Evolutionary conservation across 306 rosid species (phyloP), one percentile per base, ranked within the genome.

Genomic region (Delonix regia): DNA sequence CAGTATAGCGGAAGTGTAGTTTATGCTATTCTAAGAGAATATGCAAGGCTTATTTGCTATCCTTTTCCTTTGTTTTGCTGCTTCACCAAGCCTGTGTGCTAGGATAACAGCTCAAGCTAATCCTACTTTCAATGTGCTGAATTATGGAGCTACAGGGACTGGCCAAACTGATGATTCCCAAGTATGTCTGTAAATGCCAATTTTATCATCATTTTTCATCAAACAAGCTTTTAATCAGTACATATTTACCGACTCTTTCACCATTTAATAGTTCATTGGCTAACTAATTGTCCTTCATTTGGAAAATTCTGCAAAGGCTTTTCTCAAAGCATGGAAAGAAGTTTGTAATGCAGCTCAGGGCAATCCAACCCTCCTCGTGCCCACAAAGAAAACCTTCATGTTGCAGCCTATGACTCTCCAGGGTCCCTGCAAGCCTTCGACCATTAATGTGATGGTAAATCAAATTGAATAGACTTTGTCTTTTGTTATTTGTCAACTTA

Each of bases 391-490:
- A 66, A 78, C 10, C 9, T 89, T 87, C 65, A 1, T 85, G 84
- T 47, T 88, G 68, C 88, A 82, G 9, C 87, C 91, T 28, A 5
- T 83, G 41, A 5, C 0, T 7, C 88, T 91, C 14, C 0, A 34
- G 1, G 97, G 97, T 48, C 92, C 92, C 67, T 91, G 97, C 84
- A 87, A 57, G 3, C 5, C 86, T 3, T 3, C 57, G 19, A 74
- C 64, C 4, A 3, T 91, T 53, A 62, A 67, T n/a, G 22, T 91
- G 7, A 1, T 84, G 83, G 94, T 89, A 75, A 41, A 7, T 56
- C 2, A 7, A 10, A n/a, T 36, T 18, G 0, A n/a, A 16, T 62
- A 18, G n/a, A 8, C 9, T 34, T 19, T 51, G 24, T 51, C 1
- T 51, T 16, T 16, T 48, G 0, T 4, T 15, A n/a, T n/a, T 48